A percentile compares a stretch with the other conserved stretches of the same genome.
Evolutionary conservation across 192 early-diverging fungal species (phyloP).

Genomic region (Coemansia sp.): DNA sequence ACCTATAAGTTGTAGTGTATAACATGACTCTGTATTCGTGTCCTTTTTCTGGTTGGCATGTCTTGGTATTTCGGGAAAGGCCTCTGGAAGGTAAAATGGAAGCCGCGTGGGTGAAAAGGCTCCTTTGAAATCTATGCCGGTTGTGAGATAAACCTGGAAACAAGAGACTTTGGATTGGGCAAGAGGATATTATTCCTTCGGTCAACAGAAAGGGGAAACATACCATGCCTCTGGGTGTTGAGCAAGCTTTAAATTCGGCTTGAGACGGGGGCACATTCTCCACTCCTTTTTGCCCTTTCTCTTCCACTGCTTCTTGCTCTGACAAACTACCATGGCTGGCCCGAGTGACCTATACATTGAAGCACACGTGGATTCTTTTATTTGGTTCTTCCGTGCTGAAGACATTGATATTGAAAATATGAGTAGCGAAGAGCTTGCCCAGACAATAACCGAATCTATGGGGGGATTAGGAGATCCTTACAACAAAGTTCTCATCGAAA

Average conservation of each 20-base stretch:
- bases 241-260: too few relatives aligned
- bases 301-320: background rate
- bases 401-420: background rate
- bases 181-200: too few relatives aligned
- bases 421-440: background rate
- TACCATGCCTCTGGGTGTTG: too few relatives aligned
- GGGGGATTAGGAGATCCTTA: too few relatives aligned
- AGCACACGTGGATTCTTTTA: background rate
- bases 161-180: too few relatives aligned
- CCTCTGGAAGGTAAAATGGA: too few relatives aligned
- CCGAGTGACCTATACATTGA: background rate
- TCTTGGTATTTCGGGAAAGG: background rate
- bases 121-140: too few relatives aligned
- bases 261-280: background rate
- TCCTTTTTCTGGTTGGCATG: background rate
- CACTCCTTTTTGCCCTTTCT: background rate
- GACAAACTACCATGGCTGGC: background rate
- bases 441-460: background rate
- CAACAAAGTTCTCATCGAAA: too few relatives aligned
- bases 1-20: constrained; percentile 55
- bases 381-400: background rate
- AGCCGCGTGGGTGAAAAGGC: too few relatives aligned
- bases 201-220: too few relatives aligned
- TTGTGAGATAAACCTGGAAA: too few relatives aligned
- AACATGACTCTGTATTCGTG: background rate